A percentile compares a stretch with the other conserved stretches of the same genome.
phyloP scores from a whole-genome alignment of 257 asterid genomes.

The Solanum ossicruentum region DNA sequence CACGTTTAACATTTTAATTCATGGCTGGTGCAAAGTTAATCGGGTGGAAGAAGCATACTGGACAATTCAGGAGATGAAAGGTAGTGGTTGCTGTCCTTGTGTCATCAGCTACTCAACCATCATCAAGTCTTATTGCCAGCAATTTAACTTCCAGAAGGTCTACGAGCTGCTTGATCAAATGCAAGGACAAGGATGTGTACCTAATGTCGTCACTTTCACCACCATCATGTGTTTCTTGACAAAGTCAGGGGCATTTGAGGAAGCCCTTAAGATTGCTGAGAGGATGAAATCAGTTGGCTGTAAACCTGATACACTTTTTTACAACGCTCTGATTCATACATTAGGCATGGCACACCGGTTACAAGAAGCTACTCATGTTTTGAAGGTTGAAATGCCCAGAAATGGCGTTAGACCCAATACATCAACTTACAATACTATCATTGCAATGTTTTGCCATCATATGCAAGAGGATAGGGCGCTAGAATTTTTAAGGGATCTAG shows the following conservation, averaged over 20 bases:
- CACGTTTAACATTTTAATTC: constrained; percentile 65
- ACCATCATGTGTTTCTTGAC: constrained; percentile 60
- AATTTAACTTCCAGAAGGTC: constrained; percentile 33
- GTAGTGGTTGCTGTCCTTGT: constrained; percentile 55
- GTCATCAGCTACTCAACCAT: constrained; percentile 67
- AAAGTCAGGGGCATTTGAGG: constrained; percentile 38
- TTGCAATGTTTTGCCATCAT: constrained; percentile 67
- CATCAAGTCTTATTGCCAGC: constrained; percentile 50
- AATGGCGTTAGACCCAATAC: constrained; percentile 42
- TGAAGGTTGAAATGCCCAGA: constrained; percentile 42
- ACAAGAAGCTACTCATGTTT: constrained; percentile 37
- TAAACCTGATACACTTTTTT: constrained; percentile 58
- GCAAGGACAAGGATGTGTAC: constrained; percentile 45
- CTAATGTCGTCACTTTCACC: constrained; percentile 67
- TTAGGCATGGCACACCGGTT: constrained; percentile 43
- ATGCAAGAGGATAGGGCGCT: constrained; percentile 36
- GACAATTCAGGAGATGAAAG: constrained; percentile 90
- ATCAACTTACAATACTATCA: constrained; percentile 71
- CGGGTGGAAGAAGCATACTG: constrained; percentile 86
- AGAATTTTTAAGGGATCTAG: constrained; percentile 36
- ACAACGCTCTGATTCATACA: constrained; percentile 60
- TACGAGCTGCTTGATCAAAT: constrained; percentile 71
- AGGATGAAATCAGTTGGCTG: constrained; percentile 49
- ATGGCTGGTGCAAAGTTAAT: constrained; percentile 82
- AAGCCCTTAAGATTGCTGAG: constrained; percentile 45